Percentiles rank a stretch among this genome's conserved stretches.
Evolutionary conservation across 2,329 filamentous ascomycete species (phyloP).

Genomic region (Cytospora piceicola): DNA sequence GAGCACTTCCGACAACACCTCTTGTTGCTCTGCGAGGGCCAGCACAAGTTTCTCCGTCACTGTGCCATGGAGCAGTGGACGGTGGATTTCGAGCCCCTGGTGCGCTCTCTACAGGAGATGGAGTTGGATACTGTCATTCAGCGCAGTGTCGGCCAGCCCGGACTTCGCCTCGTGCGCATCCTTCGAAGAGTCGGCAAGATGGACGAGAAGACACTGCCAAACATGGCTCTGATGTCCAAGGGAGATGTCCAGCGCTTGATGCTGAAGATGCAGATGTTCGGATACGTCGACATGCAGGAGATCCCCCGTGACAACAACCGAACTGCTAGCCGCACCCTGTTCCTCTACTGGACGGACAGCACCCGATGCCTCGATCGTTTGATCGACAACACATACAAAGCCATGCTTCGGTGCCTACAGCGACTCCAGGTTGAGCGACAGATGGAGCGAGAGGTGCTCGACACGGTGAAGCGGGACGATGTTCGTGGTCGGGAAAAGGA

Average conservation of each 20-base stretch:
- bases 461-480: constrained; percentile 83
- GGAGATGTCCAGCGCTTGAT: constrained; percentile 84
- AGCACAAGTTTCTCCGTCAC: constrained; percentile 69
- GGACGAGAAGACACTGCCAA: constrained; percentile 88
- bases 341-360: constrained; percentile 88
- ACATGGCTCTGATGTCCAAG: constrained; percentile 80
- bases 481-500: constrained; percentile 83
- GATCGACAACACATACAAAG: constrained; percentile 83
- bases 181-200: constrained; percentile 86
- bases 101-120: constrained; percentile 70
- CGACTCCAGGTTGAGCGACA: constrained; percentile 76
- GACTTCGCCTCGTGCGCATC: constrained; percentile 82
- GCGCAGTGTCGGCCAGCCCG: constrained; percentile 74
- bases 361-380: constrained; percentile 71
- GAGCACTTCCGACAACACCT: constrained; percentile 73
- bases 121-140: constrained; percentile 84
- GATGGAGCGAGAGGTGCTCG: constrained; percentile 72
- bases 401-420: constrained; percentile 84
- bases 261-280: constrained; percentile 81
- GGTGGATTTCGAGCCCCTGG: constrained; percentile 77
- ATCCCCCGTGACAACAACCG: constrained; percentile 86
- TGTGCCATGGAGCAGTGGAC: constrained; percentile 78
- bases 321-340: constrained; percentile 81
- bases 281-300: constrained; percentile 90
- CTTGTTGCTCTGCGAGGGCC: constrained; percentile 71